These are phyloP conservation scores for Pythium insidiosum DNA, from an alignment of 352 stramenopile genomes.

Conservation along the genomic window DNA sequence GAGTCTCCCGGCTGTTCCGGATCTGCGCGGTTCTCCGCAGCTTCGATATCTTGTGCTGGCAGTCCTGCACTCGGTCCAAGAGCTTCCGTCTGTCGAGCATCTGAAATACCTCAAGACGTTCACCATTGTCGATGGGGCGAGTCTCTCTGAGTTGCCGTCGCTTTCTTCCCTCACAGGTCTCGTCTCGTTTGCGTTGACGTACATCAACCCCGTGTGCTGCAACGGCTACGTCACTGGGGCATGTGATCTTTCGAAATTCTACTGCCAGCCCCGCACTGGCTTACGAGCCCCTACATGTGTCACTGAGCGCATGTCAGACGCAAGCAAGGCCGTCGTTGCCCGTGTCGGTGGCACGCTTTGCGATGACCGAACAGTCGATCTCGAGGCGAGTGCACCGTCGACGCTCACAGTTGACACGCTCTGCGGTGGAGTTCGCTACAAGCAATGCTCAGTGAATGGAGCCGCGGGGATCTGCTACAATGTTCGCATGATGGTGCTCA, in stretches of 20 bases:
- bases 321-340: neutral
- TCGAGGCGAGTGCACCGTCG: conserved; percentile 1
- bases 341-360: neutral
- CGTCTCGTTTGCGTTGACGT: conserved; percentile 2
- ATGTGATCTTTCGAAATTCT: conserved; percentile 10
- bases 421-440: conserved; percentile 13
- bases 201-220: conserved; percentile 14
- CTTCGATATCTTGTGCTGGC: conserved; percentile 13
- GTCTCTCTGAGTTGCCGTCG: neutral
- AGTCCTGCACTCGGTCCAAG: conserved; percentile 2
- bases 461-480: conserved; percentile 14
- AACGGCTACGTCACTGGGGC: conserved; percentile 12
- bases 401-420: neutral
- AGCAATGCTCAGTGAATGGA: conserved; percentile 6
- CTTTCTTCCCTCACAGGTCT: neutral
- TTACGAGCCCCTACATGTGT: conserved; percentile 5
- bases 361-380: conserved; percentile 2
- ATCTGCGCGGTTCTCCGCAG: neutral
- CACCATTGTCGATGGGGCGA: conserved; percentile 1
- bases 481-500: conserved; percentile 8
- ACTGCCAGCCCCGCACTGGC: conserved; percentile 5
- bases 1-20: conserved; percentile 3
- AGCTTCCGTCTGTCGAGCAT: conserved; percentile 2
- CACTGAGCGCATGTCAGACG: neutral
- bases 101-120: conserved; percentile 6